Evolutionary conservation across 148 eudicot species (phyloP), one percentile per base, ranked within the genome.

Genomic region (Cornus suecica): DNA sequence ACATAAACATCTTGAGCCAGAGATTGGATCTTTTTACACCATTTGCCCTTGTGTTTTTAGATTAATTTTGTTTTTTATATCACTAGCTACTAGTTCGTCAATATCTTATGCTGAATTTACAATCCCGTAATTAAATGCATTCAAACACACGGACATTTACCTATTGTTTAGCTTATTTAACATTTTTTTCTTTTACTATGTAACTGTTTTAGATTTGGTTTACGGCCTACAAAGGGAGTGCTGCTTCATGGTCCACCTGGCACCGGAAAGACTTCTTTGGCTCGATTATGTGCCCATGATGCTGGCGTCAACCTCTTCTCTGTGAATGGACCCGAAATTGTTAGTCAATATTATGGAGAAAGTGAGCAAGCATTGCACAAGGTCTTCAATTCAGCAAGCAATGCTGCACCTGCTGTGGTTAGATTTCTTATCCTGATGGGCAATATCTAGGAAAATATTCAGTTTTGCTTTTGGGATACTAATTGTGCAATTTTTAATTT

Each of bases 171-270:
- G 58, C 54, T 65, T 45, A 45, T 34, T 41, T 23, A 79, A 75
- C 79, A 34, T 81, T 81, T 8, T 56, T 23, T 23, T 27, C 7
- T 37, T 62, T 26, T 0, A 20, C 22, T 56, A 18, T 23, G 69
- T 26, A 69, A 73, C 78, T 86, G 72, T 83, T 79, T 77, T 82
- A 92, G 97, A 78, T 67, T 91, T 74, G 97, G 97, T 70, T 86
- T 91, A 80, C 92, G 93, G 66, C 87, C 94, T 78, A 88, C 87
- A 79, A 95, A 91, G 69, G 99, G 99, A 83, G 97, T 95, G 83
- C 90, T 95, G 82, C 97, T 95, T 87, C 88, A 95, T 73, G 99
- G 99, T 37, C 92, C 99, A 72, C 88, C 97, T 32, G 99, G 99
- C 81, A 93, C 97, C 30, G 99, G 99, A 62, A 95, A 95, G 90